Evolutionary conservation across 2,329 filamentous ascomycete species (phyloP), one percentile per base, ranked within the genome.

Genomic region (Alternaria rosae): DNA sequence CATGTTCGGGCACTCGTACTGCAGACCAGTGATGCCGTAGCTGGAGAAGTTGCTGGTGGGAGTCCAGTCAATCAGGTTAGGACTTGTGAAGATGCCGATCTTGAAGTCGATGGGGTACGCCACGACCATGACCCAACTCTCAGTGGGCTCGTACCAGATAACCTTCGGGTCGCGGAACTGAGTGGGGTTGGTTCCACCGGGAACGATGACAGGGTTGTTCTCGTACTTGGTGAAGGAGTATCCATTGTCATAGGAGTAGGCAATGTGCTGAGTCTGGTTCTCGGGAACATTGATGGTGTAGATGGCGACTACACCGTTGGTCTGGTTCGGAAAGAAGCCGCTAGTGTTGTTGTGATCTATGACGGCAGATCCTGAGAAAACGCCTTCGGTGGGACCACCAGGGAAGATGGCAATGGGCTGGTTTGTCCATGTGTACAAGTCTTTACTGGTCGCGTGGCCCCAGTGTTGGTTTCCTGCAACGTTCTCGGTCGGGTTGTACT

Each of bases 161-260:
- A 91, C 87, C 69, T 90, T 88, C 2, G 89, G 88, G 65, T 91
- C 89, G 23, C 89, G 85, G 79, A 91, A 91, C 64, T 88, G 83
- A 6, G 76, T 81, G 17, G 84, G 82, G 59, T 81, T 81, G 71
- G 84, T 84, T 6, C 68, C 66, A 20, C 68, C 68, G 9, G 68
- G 66, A 64, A 82, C 75, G 44, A 91, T 85, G 15, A 91, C 86
- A 1, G 89, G 89, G 62, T 91, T 91, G 5, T 75, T 74, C 2
- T 80, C 78, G 62, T 90, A 91, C 42, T 86, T 85, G 47, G 81
- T 82, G 66, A 90, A 91, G 0, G 84, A 87, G 70, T 86, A 89
- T 8, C 89, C 88, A 12, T 84, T 85, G 64, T 91, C 88, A 32
- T 76, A 75, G 0, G 87, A 89, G 74, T 88, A 90, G 3, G 89